phyloP scores from a whole-genome alignment of 2,329 filamentous ascomycete species.

The Cercospora berteroae region DNA sequence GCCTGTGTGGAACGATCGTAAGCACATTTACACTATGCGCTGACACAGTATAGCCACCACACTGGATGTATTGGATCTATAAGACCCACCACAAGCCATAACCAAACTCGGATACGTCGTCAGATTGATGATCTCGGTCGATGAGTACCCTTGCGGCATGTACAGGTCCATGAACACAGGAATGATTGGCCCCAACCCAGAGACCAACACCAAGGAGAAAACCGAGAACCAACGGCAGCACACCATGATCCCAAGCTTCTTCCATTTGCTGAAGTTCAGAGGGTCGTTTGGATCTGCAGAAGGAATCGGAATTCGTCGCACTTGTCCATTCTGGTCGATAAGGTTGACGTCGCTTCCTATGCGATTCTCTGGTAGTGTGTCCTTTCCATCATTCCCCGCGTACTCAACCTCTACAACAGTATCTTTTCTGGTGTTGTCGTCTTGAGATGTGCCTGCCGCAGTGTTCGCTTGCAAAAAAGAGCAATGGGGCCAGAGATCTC shows the following conservation, averaged over 20 bases:
- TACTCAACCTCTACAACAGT: background rate
- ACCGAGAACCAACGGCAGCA: slow-evolving; percentile 38
- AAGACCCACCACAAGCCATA: slow-evolving; percentile 39
- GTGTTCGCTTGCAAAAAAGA: background rate
- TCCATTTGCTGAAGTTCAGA: slow-evolving; percentile 34
- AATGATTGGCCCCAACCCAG: slow-evolving; percentile 48
- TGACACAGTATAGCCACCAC: no score
- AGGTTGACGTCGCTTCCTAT: slow-evolving; percentile 23
- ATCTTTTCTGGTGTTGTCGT: background rate
- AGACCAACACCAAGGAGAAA: slow-evolving; percentile 49
- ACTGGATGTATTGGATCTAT: no score
- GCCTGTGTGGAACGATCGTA: background rate
- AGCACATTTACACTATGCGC: background rate
- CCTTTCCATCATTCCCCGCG: background rate
- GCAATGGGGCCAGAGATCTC: background rate
- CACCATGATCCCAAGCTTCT: slow-evolving; percentile 34
- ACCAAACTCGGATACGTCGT: slow-evolving; percentile 42
- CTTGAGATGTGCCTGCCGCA: background rate
- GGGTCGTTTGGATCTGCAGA: slow-evolving; percentile 32
- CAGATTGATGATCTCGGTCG: slow-evolving; percentile 37
- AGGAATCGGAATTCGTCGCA: slow-evolving; percentile 28
- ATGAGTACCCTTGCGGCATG: slow-evolving; percentile 26
- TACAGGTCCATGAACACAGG: slow-evolving; percentile 39
- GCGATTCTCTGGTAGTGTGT: background rate
- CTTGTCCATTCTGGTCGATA: slow-evolving; percentile 21